Evolutionary conservation across 2,329 filamentous ascomycete genomes (phyloP), one percentile per base, ranked within the genome.

Genomic region (Stagonosporopsis chrysanthemi): DNA sequence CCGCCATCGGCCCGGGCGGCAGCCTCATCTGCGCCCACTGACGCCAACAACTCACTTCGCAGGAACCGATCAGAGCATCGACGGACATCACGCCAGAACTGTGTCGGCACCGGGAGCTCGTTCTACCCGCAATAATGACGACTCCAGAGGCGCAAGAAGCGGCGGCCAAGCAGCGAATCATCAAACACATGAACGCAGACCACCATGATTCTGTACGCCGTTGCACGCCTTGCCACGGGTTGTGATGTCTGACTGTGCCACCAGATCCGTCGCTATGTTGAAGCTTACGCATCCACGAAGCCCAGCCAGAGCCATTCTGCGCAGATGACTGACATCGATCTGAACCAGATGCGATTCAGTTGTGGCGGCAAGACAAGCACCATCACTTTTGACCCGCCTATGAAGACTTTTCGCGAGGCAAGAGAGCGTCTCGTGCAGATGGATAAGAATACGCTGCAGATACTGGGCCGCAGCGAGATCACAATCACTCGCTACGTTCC

Each of bases 121-220:
- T 31, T 5, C 7, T n/a, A 41, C 12, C 12, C 36, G 12, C 49
- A 59, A 19, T 31, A 11, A 73, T 77, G 74, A 60, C 71, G 12
- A 64, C 68, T 38, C 50, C 68, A 53, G 69, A 72, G 29, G 62
- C 73, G n/a, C 71, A 79, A 62, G 81, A 83, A 51, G 78, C 77
- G 36, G 81, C 79, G 0, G 77, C 80, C 56, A 86, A 86, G 70
- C 68, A 81, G 56, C 86, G 88, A 56, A 88, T 92, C 75, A 85
- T 94, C 71, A 82, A 82, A 31, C 93, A 97, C 81, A 95, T 97
- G 91, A 97, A 97, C 79, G 80, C 81, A 40, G 90, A 94, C 76
- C 94, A 97, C 78, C 80, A 83, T 48, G 83, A 86, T 66, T 91
- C 91, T 56, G 86, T 81, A 73, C 22, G 45, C 38, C 24, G 39